Conservation (phyloP, 108 stramenopile genomes). For the Fistulifera pelliculosa region DNA sequence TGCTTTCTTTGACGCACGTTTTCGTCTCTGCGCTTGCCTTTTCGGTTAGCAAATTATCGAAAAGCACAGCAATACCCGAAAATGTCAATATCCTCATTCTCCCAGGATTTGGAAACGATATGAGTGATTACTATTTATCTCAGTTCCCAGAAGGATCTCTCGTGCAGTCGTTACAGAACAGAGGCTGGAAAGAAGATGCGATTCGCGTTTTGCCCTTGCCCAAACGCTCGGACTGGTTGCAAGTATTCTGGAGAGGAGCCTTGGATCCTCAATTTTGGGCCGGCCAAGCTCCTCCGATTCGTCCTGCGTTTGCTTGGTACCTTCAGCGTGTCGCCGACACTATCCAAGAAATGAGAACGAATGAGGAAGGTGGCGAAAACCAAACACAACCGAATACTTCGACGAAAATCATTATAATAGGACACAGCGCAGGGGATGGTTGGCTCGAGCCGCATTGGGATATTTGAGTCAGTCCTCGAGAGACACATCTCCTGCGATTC, state of each 20-base stretch:
- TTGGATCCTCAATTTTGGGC: slow-evolving; percentile 70
- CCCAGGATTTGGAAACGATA: slow-evolving; percentile 80
- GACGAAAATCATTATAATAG: slow-evolving; percentile 50
- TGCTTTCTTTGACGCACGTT: no score
- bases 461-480: slow-evolving; percentile 14
- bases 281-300: slow-evolving; percentile 43
- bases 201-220: slow-evolving; percentile 59
- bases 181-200: slow-evolving; percentile 28
- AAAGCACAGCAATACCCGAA: not conserved
- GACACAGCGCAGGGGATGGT: slow-evolving; percentile 89
- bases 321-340: slow-evolving; percentile 41
- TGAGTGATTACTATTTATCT: slow-evolving; percentile 59
- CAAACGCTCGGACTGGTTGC: slow-evolving; percentile 74
- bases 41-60: no score
- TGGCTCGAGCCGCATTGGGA: slow-evolving; percentile 80
- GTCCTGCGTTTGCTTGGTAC: slow-evolving; percentile 82
- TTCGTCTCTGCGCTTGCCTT: no score
- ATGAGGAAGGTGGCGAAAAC: slow-evolving; percentile 1
- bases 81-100: slow-evolving; percentile 33
- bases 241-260: slow-evolving; percentile 59
- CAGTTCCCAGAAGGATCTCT: slow-evolving; percentile 26
- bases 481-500: not conserved
- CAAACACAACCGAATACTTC: slow-evolving; percentile 3
- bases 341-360: slow-evolving; percentile 30
- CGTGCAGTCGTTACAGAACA: slow-evolving; percentile 6